Percentiles rank a stretch among this genome's conserved stretches.
Evolutionary conservation across 768 basidiomycete species (phyloP).

Genomic region (Stropharia rugosoannulata): DNA sequence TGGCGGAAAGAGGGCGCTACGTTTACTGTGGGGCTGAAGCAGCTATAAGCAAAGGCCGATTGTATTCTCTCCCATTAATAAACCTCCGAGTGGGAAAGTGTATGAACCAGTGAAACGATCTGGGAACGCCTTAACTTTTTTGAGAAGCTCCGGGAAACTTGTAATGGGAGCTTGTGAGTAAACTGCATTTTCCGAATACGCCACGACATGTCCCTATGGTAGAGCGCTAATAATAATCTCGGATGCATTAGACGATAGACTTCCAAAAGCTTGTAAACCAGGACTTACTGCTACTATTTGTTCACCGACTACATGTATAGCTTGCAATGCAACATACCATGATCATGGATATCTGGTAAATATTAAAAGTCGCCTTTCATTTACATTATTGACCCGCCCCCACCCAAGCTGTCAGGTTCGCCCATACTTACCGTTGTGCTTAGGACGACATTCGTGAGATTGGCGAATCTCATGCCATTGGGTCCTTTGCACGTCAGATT

Average conservation of each 20-base stretch:
- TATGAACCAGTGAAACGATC: not conserved
- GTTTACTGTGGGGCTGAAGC: not conserved
- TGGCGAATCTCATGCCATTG: not conserved
- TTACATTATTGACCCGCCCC: too few species aligned
- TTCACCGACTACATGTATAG: not conserved
- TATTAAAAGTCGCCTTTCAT: too few species aligned
- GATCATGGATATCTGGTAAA: too few species aligned
- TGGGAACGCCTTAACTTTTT: constrained; percentile 4
- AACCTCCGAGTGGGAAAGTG: not conserved
- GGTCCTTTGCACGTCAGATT: not conserved
- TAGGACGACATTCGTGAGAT: too few species aligned
- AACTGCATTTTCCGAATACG: not conserved
- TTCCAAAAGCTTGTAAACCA: not conserved
- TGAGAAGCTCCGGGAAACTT: not conserved
- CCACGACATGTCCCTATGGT: constrained; percentile 2
- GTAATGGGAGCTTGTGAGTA: not conserved
- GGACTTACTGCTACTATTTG: not conserved
- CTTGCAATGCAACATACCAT: too few species aligned
- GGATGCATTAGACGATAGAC: not conserved
- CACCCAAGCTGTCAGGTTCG: too few species aligned
- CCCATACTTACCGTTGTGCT: too few species aligned
- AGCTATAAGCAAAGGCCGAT: constrained; percentile 9
- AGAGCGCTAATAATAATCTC: not conserved
- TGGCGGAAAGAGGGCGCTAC: constrained; percentile 9
- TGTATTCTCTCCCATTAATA: not conserved